Conservation (phyloP, 1,284 basidiomycete species). For the Malassezia japonica region DNA sequence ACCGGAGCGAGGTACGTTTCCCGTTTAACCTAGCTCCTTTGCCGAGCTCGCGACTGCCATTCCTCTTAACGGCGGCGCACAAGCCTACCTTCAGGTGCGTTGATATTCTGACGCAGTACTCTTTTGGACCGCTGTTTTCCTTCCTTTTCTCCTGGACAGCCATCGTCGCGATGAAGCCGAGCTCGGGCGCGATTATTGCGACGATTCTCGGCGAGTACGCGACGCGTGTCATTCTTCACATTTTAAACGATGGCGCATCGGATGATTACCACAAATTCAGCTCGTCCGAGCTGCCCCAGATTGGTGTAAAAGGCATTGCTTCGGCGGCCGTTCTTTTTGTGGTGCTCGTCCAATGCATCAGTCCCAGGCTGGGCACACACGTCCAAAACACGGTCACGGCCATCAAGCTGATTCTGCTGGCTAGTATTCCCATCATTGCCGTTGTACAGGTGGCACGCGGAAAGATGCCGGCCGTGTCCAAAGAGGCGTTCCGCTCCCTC, state of each 20-base stretch:
- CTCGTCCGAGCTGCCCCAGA: slow-evolving; percentile 68
- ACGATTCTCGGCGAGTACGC: slow-evolving; percentile 64
- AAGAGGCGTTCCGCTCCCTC: slow-evolving; percentile 26
- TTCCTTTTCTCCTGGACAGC: slow-evolving; percentile 53
- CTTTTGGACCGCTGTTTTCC: slow-evolving; percentile 61
- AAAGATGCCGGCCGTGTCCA: slow-evolving; percentile 23
- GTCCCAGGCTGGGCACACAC: slow-evolving; percentile 67
- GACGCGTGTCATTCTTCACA: slow-evolving; percentile 54
- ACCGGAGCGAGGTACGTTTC: slow-evolving; percentile 51
- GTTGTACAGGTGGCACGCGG: slow-evolving; percentile 64
- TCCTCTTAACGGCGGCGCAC: slow-evolving; percentile 52
- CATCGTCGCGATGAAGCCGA: slow-evolving; percentile 53
- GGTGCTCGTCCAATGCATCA: slow-evolving; percentile 66
- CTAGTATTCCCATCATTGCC: slow-evolving; percentile 54
- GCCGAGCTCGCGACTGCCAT: slow-evolving; percentile 53
- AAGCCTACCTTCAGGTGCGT: slow-evolving; percentile 59
- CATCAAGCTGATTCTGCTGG: slow-evolving; percentile 59
- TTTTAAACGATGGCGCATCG: slow-evolving; percentile 32
- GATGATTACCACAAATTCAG: slow-evolving; percentile 62
- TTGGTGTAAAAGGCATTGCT: slow-evolving; percentile 86
- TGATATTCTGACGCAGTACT: slow-evolving; percentile 46
- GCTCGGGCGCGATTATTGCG: slow-evolving; percentile 54
- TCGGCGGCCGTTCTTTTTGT: slow-evolving; percentile 63
- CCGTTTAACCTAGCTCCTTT: slow-evolving; percentile 69
- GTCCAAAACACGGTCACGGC: slow-evolving; percentile 74